phyloP scores from a whole-genome alignment of 1,284 basidiomycete genomes.

The Apiotrichum domesticum region DNA sequence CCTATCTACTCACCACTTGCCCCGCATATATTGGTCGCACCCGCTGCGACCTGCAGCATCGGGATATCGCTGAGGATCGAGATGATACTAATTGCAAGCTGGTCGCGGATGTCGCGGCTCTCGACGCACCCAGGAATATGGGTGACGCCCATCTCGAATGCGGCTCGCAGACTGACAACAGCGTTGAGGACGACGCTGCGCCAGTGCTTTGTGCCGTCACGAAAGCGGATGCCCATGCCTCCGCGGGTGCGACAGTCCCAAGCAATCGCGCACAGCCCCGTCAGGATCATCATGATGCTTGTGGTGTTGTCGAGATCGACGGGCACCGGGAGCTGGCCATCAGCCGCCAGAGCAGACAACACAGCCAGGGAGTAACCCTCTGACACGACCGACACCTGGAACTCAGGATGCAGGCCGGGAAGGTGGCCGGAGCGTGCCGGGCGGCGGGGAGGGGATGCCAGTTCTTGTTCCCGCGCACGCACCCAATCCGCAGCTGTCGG shows the following conservation, averaged over 20 bases:
- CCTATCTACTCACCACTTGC: conserved; percentile 19
- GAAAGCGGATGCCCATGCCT: conserved; percentile 37
- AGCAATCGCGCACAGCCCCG: conserved; percentile 33
- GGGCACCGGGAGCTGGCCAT: conserved; percentile 19
- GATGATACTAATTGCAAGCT: conserved; percentile 36
- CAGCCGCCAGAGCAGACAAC: conserved; percentile 25
- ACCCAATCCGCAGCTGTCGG: conserved; percentile 29
- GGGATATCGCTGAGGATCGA: conserved; percentile 39
- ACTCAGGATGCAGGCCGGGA: conserved; percentile 38
- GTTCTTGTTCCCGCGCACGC: conserved; percentile 8
- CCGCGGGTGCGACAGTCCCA: conserved; percentile 41
- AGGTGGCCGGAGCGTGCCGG: conserved; percentile 12
- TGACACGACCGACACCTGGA: conserved; percentile 24
- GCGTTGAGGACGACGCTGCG: conserved; percentile 32
- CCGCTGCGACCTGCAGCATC: conserved; percentile 39
- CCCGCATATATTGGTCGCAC: conserved; percentile 31
- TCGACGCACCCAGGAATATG: conserved; percentile 22
- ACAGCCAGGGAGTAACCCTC: conserved; percentile 35
- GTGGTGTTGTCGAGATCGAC: conserved; percentile 29
- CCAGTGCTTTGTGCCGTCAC: conserved; percentile 38
- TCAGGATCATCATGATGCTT: conserved; percentile 30
- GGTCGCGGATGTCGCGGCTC: conserved; percentile 33
- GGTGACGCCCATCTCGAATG: conserved; percentile 24
- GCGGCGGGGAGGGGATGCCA: not conserved
- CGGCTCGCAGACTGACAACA: conserved; percentile 31